Percentiles rank a stretch among this genome's conserved stretches.
These are phyloP conservation scores for Apiotrichum gracile DNA, from an alignment of 1,284 basidiomycete species.

Conservation along the genomic window DNA sequence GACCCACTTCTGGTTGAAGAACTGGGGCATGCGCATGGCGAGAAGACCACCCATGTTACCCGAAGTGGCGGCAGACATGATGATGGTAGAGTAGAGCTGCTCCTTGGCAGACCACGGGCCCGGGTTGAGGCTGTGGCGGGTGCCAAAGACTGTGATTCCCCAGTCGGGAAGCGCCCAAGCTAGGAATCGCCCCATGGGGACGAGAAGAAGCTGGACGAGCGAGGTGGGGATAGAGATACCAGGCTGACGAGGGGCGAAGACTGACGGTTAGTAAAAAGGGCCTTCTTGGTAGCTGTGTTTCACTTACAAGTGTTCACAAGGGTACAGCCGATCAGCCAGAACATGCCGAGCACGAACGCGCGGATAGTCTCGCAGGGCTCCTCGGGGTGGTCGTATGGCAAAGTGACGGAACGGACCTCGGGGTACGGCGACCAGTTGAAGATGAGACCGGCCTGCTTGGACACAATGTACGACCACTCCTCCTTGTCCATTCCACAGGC, in stretches of 20 bases:
- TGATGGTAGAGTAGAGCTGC: constrained; percentile 11
- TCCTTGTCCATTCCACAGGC: constrained; percentile 1
- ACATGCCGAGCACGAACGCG: constrained; percentile 9
- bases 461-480: constrained; percentile 5
- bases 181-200: neutral
- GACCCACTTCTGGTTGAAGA: constrained; percentile 2
- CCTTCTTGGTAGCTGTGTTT: neutral
- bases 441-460: neutral
- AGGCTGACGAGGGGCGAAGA: constrained; percentile 9
- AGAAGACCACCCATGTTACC: neutral
- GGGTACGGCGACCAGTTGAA: constrained; percentile 9
- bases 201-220: constrained; percentile 8
- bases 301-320: constrained; percentile 10
- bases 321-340: constrained; percentile 4
- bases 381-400: constrained; percentile 8
- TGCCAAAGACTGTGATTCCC: constrained; percentile 12
- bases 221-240: constrained; percentile 2
- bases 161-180: neutral
- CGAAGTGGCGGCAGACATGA: neutral
- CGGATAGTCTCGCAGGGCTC: constrained; percentile 10
- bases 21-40: neutral
- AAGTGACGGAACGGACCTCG: constrained; percentile 13
- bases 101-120: constrained; percentile 26
- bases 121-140: constrained; percentile 18
- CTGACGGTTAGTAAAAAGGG: too few species aligned